Evolutionary conservation across 2,329 filamentous ascomycete genomes (phyloP), one percentile per base, ranked within the genome.

Genomic region (Colletotrichum melonis): DNA sequence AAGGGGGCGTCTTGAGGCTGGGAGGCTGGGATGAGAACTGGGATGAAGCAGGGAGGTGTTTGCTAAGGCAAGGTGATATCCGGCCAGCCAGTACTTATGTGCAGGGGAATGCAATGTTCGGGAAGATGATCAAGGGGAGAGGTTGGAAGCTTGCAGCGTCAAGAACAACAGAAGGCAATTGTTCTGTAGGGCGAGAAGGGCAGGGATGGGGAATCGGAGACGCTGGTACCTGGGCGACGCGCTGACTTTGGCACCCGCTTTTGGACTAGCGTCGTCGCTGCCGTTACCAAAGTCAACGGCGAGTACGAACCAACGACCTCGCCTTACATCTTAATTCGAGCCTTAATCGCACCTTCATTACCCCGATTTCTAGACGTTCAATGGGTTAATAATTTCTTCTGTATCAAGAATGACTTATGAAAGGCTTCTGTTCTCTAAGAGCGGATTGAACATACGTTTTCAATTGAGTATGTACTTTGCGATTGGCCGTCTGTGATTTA

Each of bases 161-260:
- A 57, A 66, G 60, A 73, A 70, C 26, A 73, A 73, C 66, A 70
- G 60, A 32, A 57, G 42, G 67, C 14, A 63, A 28, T 66, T 62
- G 46, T 66, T 73, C 46, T 62, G 38, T 59, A 73, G 71, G 67
- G 67, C 19, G 56, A 46, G 60, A 70, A 56, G 67, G 67, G 55
- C 63, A 49, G n/a, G 49, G 54, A 58, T 63, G 68, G 62, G 63
- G 68, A 74, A 58, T 55, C 57, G 68, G 68, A 24, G 58, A 57
- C 71, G 63, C 67, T 57, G 72, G 72, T 72, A 67, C 68, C 72
- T 68, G 72, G 69, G 63, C 69, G 71, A 73, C 71, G 71, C 71
- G 70, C 66, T 49, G 66, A 63, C 59, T 42, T 55, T 38, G 60
- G 38, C 14, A 52, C 16, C 59, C 66, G 54, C 8, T 71, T 73